Base-by-base conservation (phyloP, 2,329 filamentous ascomycete species). In the Tolypocladium tropicale region DNA sequence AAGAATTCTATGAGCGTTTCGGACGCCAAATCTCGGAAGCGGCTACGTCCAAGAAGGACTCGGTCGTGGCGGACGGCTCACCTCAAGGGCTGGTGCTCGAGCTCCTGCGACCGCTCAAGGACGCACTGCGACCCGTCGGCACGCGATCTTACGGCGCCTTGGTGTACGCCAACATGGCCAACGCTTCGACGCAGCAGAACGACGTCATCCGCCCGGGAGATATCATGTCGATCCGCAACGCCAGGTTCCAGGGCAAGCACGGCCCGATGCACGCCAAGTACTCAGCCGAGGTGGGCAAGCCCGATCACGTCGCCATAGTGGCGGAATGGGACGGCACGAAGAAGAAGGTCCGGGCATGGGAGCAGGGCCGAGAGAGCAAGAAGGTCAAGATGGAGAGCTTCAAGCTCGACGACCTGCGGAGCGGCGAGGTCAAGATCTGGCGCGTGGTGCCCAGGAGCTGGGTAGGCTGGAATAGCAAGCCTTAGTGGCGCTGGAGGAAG, bases 281-380 rank as follows among this genome's bases (percentile, higher is more conserved):
- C 71, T 86, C 80, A 52, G 77, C 84, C 54, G 94, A 99, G 63
- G 89, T 96, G 1, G 92, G 91, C 61, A 94, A 90, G 68, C 83
- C 83, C 4, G 90, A 93, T 60, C 94, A 99, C 66, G 93, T 97
- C 0, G 94, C 83, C 2, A 76, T 99, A 2, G 93, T 99, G 4
- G 83, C 90, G 11, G 94, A 99, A 70, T 99, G 94, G 94, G 94
- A 99, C 70, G 94, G 94, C 3, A 95, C 90, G 43, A 96, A 96
- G 82, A 96, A 96, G 80, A 96, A 97, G 79, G 87, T 99, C 30
- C 78, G 92, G 32, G 92, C 87, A 2, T 97, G 90, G 89, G 94
- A 97, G 71, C 94, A 99, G 69, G 93, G 93, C 0, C 78, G 93
- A 16, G 93, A 97, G 76, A 92, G 85, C 70, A 93, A 88, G 72